Base-by-base conservation (phyloP, 163 green algal species). In the Chlorella variabilis region DNA sequence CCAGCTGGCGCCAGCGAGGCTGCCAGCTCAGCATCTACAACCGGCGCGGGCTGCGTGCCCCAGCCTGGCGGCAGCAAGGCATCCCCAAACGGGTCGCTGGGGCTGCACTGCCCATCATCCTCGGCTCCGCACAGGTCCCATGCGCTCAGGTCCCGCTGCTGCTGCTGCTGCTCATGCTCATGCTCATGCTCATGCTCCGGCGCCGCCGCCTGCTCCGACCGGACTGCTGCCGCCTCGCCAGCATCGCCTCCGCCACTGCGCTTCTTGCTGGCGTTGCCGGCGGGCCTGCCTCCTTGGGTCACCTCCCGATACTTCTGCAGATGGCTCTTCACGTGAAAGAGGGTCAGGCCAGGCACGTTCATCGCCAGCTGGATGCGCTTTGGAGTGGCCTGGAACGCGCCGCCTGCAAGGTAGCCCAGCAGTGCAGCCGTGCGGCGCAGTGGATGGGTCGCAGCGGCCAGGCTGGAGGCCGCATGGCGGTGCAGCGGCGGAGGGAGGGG, bases 311-410 rank as follows among this genome's bases (percentile, higher is more conserved):
- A 84, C 39, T 87, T 87, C 66, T 87, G 82, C 18, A 87, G 54
- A 77, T 87, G 82, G 25, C 18, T 56, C 41, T 87, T 87, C 45
- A 87, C 67, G 31, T 87, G 82, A 21, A 84, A 58, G 9, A 87
- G 82, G 9, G 67, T 87, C 25, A 87, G 38, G 23, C 68, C 78
- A 3, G 80, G 70, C 31, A 87, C 42, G 0, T 21, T 69, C 83
- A 87, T 87, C 13, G 65, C 68, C 21, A 41, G 7, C 39, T 79
- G 29, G 67, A 87, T 77, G 42, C 41, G 39, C 41, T 87, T 87
- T 9, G 83, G 83, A 0, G 78, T 87, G n/a, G 83, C 83, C 13
- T 66, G 18, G 21, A 94, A 88, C 1, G 90, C 83, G 2, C 91
- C 91, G 15, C 90, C 63, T 71, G 63, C 23, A 31, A 31, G 63